phyloP scores from a whole-genome alignment of 495 filamentous ascomycete species.

The Aspergillus sclerotioniger region DNA sequence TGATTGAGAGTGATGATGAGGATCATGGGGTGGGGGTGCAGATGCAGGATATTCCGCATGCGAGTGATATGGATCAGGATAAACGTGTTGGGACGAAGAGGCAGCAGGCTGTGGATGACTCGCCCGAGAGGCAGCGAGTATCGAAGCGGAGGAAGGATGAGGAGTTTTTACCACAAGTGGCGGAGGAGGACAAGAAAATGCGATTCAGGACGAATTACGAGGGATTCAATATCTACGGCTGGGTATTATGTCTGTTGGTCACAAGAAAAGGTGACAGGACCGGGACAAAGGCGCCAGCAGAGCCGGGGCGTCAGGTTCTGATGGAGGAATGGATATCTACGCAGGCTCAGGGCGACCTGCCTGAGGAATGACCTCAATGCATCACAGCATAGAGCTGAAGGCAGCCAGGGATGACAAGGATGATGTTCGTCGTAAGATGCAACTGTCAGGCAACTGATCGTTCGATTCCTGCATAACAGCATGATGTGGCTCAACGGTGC shows the following conservation, averaged over 20 bases:
- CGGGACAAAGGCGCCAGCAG: slow-evolving; percentile 28
- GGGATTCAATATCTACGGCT: slow-evolving; percentile 90
- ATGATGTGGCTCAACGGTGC: not conserved
- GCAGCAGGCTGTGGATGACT: slow-evolving; percentile 2
- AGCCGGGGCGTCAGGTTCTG: slow-evolving; percentile 62
- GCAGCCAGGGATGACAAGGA: not conserved
- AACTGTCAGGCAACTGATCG: not conserved
- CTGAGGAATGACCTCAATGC: slow-evolving; percentile 41
- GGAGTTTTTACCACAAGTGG: slow-evolving; percentile 9
- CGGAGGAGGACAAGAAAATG: slow-evolving; percentile 72
- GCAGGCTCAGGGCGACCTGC: slow-evolving; percentile 49
- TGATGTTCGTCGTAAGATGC: not conserved
- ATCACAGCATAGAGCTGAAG: not conserved
- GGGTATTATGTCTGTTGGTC: slow-evolving; percentile 85
- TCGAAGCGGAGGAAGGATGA: slow-evolving; percentile 20
- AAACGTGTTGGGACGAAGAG: slow-evolving; percentile 5
- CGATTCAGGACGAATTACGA: slow-evolving; percentile 83
- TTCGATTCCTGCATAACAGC: not conserved
- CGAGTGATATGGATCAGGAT: slow-evolving; percentile 17
- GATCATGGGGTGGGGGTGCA: slow-evolving; percentile 35
- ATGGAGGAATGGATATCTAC: slow-evolving; percentile 94
- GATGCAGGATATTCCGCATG: slow-evolving; percentile 39
- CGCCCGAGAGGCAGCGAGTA: slow-evolving; percentile 10
- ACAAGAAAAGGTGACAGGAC: slow-evolving; percentile 60
- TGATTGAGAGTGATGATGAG: slow-evolving; percentile 45